Conservation (phyloP, 495 filamentous ascomycete genomes). For the Xylaria telfairii region DNA sequence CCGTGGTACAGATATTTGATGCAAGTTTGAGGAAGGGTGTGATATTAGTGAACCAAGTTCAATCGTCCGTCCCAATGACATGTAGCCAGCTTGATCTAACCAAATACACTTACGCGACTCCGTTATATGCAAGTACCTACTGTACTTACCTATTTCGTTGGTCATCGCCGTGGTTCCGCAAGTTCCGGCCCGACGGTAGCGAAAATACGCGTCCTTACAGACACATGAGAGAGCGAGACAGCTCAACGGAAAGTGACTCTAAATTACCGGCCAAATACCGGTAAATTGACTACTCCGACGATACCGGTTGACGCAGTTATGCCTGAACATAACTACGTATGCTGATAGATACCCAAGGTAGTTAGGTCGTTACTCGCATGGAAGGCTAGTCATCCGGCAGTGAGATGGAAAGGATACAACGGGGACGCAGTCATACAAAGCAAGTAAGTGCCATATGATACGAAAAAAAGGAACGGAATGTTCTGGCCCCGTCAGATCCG, state of each 20-base stretch:
- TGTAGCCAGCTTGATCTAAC: neutral
- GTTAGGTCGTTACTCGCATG: neutral
- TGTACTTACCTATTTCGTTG: neutral
- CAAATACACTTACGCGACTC: neutral
- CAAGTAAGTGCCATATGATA: neutral
- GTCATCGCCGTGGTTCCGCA: neutral
- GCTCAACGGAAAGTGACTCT: neutral
- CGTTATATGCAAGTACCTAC: too few species aligned
- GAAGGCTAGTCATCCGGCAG: neutral
- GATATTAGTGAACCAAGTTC: neutral
- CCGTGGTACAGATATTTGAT: neutral
- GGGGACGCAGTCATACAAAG: neutral
- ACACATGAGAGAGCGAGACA: neutral
- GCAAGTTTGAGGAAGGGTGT: neutral
- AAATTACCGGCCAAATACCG: neutral
- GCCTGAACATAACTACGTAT: neutral
- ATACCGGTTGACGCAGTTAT: neutral
- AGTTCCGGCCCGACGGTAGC: slow-evolving; percentile 21
- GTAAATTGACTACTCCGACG: neutral
- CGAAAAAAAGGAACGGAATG: neutral
- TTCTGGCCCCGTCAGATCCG: neutral
- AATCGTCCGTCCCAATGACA: neutral
- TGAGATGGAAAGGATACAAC: neutral
- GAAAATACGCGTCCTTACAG: neutral
- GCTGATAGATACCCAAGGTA: neutral